Percentiles rank a stretch among this genome's conserved stretches.
These are phyloP conservation scores for Curvularia lunata DNA, from an alignment of 2,329 filamentous ascomycete genomes.

Conservation along the genomic window DNA sequence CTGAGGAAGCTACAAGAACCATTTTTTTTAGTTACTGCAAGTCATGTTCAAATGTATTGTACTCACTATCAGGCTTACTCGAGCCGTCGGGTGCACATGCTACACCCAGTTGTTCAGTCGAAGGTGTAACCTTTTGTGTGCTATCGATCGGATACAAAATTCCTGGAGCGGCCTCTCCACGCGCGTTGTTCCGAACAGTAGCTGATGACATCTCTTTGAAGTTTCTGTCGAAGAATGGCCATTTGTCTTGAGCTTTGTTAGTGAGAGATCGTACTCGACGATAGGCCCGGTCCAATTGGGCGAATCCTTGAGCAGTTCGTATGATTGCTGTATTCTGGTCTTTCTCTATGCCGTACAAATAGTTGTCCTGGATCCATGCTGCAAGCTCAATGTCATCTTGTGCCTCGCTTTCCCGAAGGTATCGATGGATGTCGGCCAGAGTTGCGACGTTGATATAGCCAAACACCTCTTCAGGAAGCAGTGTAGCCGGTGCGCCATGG, in stretches of 20 bases:
- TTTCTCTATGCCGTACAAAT: conserved; percentile 23
- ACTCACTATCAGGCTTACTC: conserved; percentile 6
- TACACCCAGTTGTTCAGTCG: neutral
- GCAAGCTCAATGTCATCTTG: conserved; percentile 30
- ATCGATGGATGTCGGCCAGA: conserved; percentile 29
- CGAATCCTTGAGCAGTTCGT: conserved; percentile 30
- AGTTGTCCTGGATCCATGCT: conserved; percentile 33
- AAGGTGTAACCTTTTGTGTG: neutral
- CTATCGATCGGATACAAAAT: conserved; percentile 11
- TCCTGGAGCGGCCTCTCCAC: conserved; percentile 22
- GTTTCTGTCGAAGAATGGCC: conserved; percentile 38
- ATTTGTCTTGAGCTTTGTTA: conserved; percentile 40
- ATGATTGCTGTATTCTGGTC: conserved; percentile 19
- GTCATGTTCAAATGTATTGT: neutral
- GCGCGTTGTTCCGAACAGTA: conserved; percentile 27
- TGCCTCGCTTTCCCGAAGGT: conserved; percentile 28
- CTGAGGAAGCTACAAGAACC: neutral
- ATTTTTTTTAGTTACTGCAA: neutral
- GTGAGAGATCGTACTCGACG: conserved; percentile 38
- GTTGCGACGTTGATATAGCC: conserved; percentile 35
- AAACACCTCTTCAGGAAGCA: conserved; percentile 23
- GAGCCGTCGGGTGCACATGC: neutral
- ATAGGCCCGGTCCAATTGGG: conserved; percentile 36
- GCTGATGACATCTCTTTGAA: conserved; percentile 33
- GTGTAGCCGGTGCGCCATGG: conserved; percentile 10